phyloP scores from a whole-genome alignment of 495 filamentous ascomycete genomes.

The Coniosporium apollinis region DNA sequence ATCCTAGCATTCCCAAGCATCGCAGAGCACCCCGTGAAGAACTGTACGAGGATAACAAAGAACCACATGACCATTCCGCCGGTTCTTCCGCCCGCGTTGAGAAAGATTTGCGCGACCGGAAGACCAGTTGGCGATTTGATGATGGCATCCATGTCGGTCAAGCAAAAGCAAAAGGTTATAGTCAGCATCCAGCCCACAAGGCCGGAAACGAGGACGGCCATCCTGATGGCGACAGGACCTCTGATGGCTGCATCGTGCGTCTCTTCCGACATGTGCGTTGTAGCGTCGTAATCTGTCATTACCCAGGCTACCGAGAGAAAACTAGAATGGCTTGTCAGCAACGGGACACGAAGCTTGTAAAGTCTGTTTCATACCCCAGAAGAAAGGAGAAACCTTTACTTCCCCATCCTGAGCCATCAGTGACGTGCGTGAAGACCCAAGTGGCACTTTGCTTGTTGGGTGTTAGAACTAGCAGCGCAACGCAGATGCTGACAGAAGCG shows the following conservation, averaged over 20 bases:
- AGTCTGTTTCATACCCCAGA: conserved; percentile 30
- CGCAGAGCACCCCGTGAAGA: conserved; percentile 55
- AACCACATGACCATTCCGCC: conserved; percentile 53
- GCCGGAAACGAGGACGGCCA: conserved; percentile 49
- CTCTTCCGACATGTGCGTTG: conserved; percentile 63
- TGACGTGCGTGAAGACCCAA: conserved; percentile 49
- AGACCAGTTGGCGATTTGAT: conserved; percentile 46
- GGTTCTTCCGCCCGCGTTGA: conserved; percentile 44
- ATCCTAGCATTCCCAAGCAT: conserved; percentile 57
- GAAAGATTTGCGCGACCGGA: conserved; percentile 54
- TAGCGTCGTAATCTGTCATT: conserved; percentile 64
- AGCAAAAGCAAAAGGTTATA: conserved; percentile 51
- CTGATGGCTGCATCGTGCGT: conserved; percentile 52
- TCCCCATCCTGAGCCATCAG: conserved; percentile 42
- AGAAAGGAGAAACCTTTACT: conserved; percentile 50
- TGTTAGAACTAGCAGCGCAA: conserved; percentile 41
- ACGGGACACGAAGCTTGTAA: not conserved
- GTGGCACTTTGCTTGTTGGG: conserved; percentile 39
- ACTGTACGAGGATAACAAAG: conserved; percentile 51
- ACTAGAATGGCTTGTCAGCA: conserved; percentile 10
- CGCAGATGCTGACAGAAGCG: conserved; percentile 36
- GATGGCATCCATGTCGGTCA: conserved; percentile 45
- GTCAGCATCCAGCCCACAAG: conserved; percentile 48
- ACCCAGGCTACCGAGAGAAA: conserved; percentile 55
- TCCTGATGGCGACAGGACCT: conserved; percentile 47